Evolutionary conservation across 1,139 yeast species (phyloP), one percentile per base, ranked within the genome.

Genomic region (Hemisphaericaspora subhashii): DNA sequence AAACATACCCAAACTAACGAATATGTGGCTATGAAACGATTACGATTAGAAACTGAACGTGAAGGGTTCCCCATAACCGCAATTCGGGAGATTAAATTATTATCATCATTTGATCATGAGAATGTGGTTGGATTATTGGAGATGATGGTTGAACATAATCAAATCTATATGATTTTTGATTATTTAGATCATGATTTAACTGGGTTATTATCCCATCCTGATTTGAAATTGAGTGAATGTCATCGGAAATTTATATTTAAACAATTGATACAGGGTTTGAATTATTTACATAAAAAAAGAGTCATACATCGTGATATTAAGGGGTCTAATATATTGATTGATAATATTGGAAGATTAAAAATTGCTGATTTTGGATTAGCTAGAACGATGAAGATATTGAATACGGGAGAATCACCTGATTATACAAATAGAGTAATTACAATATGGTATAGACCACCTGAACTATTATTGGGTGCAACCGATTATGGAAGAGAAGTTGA

Each of bases 41-140:
- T 92, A 35, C 66, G 98, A 44, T 72, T 92, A 56, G 98, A 92
- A 56, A 66, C 81, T 7, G 98, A 92, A 59, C 72, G 89, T 36
- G 98, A 92, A 56, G 98, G 98, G 0, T 88, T 92, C 62, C 98
- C 98, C 1, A 86, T 92, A 16, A 92, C 98, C 0, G 96, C 98
- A 0, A 81, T 90, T 54, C 74, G 98, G 50, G 98, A 92, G 63
- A 88, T 90, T 44, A 83, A 89, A 48, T 66, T 92, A 16, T 68
- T 92, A 33, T 98, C 92, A 60, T 78, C 90, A n/a, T 81, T 90
- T 53, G 79, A 86, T 45, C 97, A 92, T 58, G 77, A 74, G 13
- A 88, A 90, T 57, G 79, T 89, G 21, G 88, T 92, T 18, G 83
- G 92, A 0, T 68, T 92, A 38, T 64, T 79, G 36, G 98, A 92